Evolutionary conservation across 768 basidiomycete species (phyloP).

Genomic region (Boletus sp.): DNA sequence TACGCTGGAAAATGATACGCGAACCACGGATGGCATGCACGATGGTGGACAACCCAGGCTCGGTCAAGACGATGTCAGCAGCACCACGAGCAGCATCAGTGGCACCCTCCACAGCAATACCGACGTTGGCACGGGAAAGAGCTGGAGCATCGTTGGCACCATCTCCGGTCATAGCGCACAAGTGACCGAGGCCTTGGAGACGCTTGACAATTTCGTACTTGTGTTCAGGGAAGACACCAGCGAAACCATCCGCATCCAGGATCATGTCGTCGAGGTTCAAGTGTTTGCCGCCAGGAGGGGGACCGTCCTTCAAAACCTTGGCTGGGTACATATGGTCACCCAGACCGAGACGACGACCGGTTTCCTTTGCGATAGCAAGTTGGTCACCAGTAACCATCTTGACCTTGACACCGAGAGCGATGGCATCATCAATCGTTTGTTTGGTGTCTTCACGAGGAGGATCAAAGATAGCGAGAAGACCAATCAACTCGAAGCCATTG

Average conservation of each 20-base stretch:
- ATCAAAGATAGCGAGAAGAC: slow-evolving; percentile 96
- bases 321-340: slow-evolving; percentile 99
- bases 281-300: slow-evolving; percentile 82
- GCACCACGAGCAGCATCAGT: slow-evolving; percentile 98
- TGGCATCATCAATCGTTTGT: slow-evolving; percentile 96
- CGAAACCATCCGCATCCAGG: slow-evolving; percentile 98
- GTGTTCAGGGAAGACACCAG: slow-evolving; percentile 99
- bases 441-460: slow-evolving; percentile 98
- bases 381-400: slow-evolving; percentile 99
- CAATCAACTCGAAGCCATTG: slow-evolving; percentile 96
- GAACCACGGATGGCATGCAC: slow-evolving; percentile 98
- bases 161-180: slow-evolving; percentile 99
- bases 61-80: slow-evolving; percentile 96
- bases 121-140: slow-evolving; percentile 96
- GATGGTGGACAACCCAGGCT: slow-evolving; percentile 98
- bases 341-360: slow-evolving; percentile 94
- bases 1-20: slow-evolving; percentile 99
- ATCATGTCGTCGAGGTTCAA: slow-evolving; percentile 93
- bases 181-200: slow-evolving; percentile 91
- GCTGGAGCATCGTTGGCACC: slow-evolving; percentile 99
- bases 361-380: slow-evolving; percentile 99
- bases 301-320: slow-evolving; percentile 98
- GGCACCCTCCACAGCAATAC: slow-evolving; percentile 99
- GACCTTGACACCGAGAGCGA: slow-evolving; percentile 93
- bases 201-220: slow-evolving; percentile 99